Evolutionary conservation across 106 monocot species (phyloP).

Genomic region (Dioscorea zingiberensis): DNA sequence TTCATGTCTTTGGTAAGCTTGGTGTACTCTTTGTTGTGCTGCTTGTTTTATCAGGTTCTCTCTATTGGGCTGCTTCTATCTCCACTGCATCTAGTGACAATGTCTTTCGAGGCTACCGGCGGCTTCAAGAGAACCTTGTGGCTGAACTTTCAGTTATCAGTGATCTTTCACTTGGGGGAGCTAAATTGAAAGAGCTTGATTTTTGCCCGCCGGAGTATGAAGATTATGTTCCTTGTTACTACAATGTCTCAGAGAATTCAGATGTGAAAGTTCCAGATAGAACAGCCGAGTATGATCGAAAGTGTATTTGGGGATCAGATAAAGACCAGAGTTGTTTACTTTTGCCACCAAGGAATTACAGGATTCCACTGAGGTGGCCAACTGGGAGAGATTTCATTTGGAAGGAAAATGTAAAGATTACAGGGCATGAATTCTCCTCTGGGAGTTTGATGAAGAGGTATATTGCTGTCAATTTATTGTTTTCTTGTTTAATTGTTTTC

Average conservation of each 20-base stretch:
- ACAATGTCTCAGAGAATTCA: conserved; percentile 41
- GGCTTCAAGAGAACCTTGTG: conserved; percentile 70
- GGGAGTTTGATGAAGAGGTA: conserved; percentile 92
- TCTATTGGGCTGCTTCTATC: conserved; percentile 74
- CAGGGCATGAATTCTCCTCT: conserved; percentile 83
- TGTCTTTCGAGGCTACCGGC: conserved; percentile 42
- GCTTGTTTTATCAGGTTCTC: conserved; percentile 44
- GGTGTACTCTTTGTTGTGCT: conserved; percentile 28
- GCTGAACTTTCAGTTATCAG: conserved; percentile 53
- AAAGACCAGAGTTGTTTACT: conserved; percentile 38
- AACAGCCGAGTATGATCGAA: conserved; percentile 30
- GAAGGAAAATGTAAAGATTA: conserved; percentile 94
- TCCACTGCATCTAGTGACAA: conserved; percentile 18
- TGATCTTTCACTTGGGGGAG: conserved; percentile 46
- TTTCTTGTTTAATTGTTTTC: background rate
- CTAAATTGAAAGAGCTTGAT: conserved; percentile 52
- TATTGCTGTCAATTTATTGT: background rate
- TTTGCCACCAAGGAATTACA: conserved; percentile 56
- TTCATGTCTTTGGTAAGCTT: conserved; percentile 37
- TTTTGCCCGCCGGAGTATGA: conserved; percentile 61
- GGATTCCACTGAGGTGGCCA: conserved; percentile 84
- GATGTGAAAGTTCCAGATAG: conserved; percentile 22
- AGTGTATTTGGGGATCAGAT: conserved; percentile 20
- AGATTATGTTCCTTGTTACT: conserved; percentile 82
- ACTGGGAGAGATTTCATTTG: conserved; percentile 87